Evolutionary conservation across 331 rosid species (phyloP).

Genomic region (Malus hybrid): DNA sequence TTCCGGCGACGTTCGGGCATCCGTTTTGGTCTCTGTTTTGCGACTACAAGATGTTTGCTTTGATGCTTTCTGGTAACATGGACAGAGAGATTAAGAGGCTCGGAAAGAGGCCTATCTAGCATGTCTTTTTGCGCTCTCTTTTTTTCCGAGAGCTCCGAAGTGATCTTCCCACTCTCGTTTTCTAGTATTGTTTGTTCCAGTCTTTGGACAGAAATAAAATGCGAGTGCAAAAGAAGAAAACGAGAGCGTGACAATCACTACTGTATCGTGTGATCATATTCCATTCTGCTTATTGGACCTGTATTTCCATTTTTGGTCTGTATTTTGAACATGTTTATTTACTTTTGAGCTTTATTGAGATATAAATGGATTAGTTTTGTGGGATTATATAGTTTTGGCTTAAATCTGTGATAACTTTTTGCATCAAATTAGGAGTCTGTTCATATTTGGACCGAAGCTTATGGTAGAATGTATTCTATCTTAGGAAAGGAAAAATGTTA

Average conservation of each 20-base stretch:
- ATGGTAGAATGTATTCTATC: no score
- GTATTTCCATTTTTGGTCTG: background rate
- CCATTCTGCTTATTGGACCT: background rate
- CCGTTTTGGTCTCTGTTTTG: constrained; percentile 91
- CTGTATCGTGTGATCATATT: background rate
- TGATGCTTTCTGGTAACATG: constrained; percentile 90
- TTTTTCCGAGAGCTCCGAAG: background rate
- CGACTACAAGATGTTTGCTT: constrained; percentile 86
- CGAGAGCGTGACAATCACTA: background rate
- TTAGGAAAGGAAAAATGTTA: no score
- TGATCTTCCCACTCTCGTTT: background rate
- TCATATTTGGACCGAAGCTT: no score
- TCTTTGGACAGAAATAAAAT: no score
- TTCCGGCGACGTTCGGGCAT: constrained; percentile 84
- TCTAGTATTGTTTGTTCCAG: no score
- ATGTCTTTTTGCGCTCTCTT: constrained; percentile 21
- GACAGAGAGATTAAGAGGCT: constrained; percentile 84
- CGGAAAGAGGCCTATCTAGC: constrained; percentile 75
- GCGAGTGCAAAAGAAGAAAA: no score
- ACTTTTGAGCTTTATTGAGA: background rate
- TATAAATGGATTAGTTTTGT: background rate
- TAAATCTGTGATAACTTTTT: background rate
- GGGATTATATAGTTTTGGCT: background rate
- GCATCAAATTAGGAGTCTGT: background rate
- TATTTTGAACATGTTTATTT: background rate